phyloP scores from a whole-genome alignment of 2,329 filamentous ascomycete genomes.

The Aspergillus vadensis region DNA sequence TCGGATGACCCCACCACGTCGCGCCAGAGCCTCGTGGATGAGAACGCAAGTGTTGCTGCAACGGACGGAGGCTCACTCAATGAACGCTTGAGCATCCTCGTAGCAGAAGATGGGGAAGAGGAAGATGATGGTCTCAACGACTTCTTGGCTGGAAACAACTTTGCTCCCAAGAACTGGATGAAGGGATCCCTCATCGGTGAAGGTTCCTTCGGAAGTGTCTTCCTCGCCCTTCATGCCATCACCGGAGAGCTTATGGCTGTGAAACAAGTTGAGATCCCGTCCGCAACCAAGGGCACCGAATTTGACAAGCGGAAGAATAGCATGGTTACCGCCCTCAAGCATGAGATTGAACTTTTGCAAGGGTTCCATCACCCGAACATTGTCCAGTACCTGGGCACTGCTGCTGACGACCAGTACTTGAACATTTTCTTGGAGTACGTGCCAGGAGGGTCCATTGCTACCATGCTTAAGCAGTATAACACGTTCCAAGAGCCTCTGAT shows the following conservation, averaged over 20 bases:
- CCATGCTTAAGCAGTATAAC: slow-evolving; percentile 98
- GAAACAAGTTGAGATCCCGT: slow-evolving; percentile 93
- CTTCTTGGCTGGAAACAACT: slow-evolving; percentile 88
- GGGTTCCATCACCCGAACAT: slow-evolving; percentile 96
- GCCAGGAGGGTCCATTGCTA: slow-evolving; percentile 93
- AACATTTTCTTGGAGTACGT: slow-evolving; percentile 99
- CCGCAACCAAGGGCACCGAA: slow-evolving; percentile 72
- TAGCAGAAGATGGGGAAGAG: slow-evolving; percentile 89
- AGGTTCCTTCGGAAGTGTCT: slow-evolving; percentile 94
- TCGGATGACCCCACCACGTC: slow-evolving; percentile 76
- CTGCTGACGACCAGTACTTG: slow-evolving; percentile 84
- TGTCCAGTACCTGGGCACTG: slow-evolving; percentile 95
- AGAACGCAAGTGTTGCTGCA: slow-evolving; percentile 68
- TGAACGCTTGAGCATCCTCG: slow-evolving; percentile 77
- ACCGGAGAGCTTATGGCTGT: slow-evolving; percentile 97
- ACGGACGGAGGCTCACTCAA: slow-evolving; percentile 73
- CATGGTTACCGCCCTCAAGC: slow-evolving; percentile 97
- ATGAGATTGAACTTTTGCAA: slow-evolving; percentile 90
- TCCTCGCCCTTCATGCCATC: slow-evolving; percentile 89
- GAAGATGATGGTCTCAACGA: slow-evolving; percentile 85
- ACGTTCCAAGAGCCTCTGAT: slow-evolving; percentile 91
- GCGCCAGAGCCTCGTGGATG: slow-evolving; percentile 82
- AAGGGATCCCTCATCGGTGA: slow-evolving; percentile 96
- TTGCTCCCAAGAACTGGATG: slow-evolving; percentile 99
- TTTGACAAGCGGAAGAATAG: slow-evolving; percentile 90